A percentile compares a stretch with the other conserved stretches of the same genome.
These are phyloP conservation scores for Macadamia tetraphylla DNA, from an alignment of 164 flowering plant species.

Conservation along the genomic window DNA sequence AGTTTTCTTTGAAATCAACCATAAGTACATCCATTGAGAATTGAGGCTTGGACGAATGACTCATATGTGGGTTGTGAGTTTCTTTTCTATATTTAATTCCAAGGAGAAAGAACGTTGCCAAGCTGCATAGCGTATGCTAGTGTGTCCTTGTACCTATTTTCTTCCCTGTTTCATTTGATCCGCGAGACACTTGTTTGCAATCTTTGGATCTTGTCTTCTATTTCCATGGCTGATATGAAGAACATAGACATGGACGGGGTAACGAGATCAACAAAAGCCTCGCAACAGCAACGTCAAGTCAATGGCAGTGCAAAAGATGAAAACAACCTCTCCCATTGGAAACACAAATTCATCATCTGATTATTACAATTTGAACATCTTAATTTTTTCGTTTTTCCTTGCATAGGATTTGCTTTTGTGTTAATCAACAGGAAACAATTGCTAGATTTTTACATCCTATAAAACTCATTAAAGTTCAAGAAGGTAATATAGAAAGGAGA, in stretches of 20 bases:
- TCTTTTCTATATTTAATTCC: too few species aligned
- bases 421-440: neutral
- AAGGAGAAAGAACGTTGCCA: too few species aligned
- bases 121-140: too few species aligned
- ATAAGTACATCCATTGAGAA: too few species aligned
- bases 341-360: neutral
- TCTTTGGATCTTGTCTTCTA: slow-evolving; percentile 60
- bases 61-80: too few species aligned
- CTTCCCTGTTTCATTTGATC: slow-evolving; percentile 30
- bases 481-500: too few species aligned
- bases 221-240: slow-evolving; percentile 43
- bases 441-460: neutral
- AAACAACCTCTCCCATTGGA: neutral
- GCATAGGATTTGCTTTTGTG: neutral
- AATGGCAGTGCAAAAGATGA: too few species aligned
- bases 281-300: too few species aligned
- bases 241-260: neutral
- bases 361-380: neutral
- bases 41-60: too few species aligned
- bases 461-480: neutral
- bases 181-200: slow-evolving; percentile 2
- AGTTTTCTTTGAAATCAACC: too few species aligned
- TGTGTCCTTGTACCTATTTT: too few species aligned
- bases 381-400: neutral
- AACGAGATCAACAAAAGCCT: neutral